Evolutionary conservation across 73 alveolate species (phyloP).

Genomic region (Paramecium tetraurelia): DNA sequence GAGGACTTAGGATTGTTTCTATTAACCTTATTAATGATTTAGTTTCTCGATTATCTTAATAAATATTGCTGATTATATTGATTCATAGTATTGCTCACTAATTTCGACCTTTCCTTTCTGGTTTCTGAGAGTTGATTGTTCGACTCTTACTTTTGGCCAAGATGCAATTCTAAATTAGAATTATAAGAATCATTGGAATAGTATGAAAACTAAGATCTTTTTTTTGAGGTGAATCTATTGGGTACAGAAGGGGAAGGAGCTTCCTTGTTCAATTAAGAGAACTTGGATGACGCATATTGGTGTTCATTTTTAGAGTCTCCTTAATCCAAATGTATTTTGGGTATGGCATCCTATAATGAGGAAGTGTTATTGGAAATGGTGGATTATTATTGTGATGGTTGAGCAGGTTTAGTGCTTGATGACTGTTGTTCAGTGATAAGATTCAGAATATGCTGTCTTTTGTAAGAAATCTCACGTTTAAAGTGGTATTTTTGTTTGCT

Average conservation of each 20-base stretch:
- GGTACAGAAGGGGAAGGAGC: constrained; percentile 9
- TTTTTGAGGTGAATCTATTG: background rate
- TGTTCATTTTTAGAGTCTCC: background rate
- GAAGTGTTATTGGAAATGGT: background rate
- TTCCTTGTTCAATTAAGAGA: background rate
- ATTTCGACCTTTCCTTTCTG: background rate
- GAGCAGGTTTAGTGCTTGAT: background rate
- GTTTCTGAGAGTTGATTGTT: background rate
- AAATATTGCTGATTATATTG: background rate
- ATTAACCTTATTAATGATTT: background rate
- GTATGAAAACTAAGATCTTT: background rate
- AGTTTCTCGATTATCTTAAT: background rate
- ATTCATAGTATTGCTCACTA: background rate
- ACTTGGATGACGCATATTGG: background rate
- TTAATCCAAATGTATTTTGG: background rate
- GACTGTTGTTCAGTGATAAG: background rate
- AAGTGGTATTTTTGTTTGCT: background rate
- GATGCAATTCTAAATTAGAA: background rate
- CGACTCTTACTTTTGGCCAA: background rate
- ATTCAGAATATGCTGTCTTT: background rate
- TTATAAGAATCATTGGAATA: background rate
- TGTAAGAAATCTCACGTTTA: background rate
- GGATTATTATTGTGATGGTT: background rate
- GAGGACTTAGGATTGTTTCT: background rate
- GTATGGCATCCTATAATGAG: background rate